Conservation (phyloP, 345 rosid genomes). For the Trapa bicornis region DNA sequence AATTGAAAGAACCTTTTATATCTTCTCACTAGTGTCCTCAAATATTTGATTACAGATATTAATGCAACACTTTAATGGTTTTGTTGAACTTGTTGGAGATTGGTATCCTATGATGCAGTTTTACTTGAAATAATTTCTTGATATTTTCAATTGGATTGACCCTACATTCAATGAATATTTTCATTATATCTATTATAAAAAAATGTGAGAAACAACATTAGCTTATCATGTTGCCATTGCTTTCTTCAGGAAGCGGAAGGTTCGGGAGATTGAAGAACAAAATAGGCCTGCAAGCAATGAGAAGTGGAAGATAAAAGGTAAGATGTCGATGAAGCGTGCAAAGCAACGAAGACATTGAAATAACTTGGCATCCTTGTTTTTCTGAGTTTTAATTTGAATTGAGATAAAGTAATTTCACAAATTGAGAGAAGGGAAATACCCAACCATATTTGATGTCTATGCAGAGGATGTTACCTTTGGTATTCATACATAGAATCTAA, state of each 20-base stretch:
- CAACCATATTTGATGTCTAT: too few relatives aligned
- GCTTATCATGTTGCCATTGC: not conserved
- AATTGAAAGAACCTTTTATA: not conserved
- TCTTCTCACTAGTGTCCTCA: not conserved
- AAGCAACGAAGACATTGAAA: constrained; percentile 52
- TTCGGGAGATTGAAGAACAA: constrained; percentile 65
- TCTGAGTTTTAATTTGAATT: not conserved
- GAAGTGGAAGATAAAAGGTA: constrained; percentile 70
- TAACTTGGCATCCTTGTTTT: not conserved
- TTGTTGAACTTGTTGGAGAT: too few relatives aligned
- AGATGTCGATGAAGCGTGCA: constrained; percentile 34
- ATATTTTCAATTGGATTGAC: not conserved
- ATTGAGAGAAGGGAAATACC: too few relatives aligned
- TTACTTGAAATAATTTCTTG: not conserved
- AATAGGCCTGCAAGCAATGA: constrained; percentile 50
- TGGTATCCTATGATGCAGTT: too few relatives aligned
- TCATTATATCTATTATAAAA: not conserved
- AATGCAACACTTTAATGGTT: not conserved
- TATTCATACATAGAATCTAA: too few relatives aligned
- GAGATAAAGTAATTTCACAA: too few relatives aligned
- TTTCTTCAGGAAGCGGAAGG: constrained; percentile 69
- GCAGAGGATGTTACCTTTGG: too few relatives aligned
- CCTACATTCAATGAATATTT: not conserved
- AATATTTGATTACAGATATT: not conserved
- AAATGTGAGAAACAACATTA: not conserved